Evolutionary conservation across 108 stramenopile genomes (phyloP), one percentile per base, ranked within the genome.

Genomic region (Hondaea fermentalgiana): DNA sequence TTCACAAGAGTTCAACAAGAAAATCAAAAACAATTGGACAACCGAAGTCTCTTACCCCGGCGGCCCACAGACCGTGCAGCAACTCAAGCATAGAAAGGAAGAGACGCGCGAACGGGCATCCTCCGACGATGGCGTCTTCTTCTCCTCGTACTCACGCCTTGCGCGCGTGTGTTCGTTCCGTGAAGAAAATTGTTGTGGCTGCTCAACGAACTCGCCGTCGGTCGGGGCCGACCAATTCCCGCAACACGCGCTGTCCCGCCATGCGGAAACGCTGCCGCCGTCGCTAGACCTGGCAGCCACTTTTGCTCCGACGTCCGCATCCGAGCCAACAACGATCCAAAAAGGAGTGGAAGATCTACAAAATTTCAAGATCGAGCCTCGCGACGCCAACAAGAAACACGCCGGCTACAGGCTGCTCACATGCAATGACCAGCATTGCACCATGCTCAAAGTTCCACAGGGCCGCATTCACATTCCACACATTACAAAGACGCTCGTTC

Each of bases 401-500:
- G 64, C 64, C 1, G 76, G 76, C 14, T 83, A 83, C 51, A 3
- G 76, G 49, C 76, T 83, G 51, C 76, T 83, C n/a, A 83, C 76
- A 23, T 83, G 76, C 76, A 83, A 83, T 1, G 76, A 83, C 51
- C 49, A 83, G 49, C n/a, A 53, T 45, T 83, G 76, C 76, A 53
- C 45, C 19, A 47, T 83, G 76, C 49, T 45, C 44, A 23, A 83
- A 45, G 23, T 83, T 0, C 76, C 49, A 6, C 51, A 47, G 25
- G 76, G 76, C 25, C 76, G 45, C n/a, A 53, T 83, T 12, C 76
- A 83, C 76, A 53, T 83, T 83, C 76, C 76, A 0, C 76, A 83
- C 51, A 47, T 83, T 3, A 83, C 76, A 12, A 83, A 83, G 76
- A 83, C 51, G 51, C 76, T 83, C 51, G 76, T 83, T 6, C 45